Percentiles rank a stretch among this genome's conserved stretches.
Evolutionary conservation across 2,329 filamentous ascomycete species (phyloP).

Genomic region (Ceratocystiopsis sp.): DNA sequence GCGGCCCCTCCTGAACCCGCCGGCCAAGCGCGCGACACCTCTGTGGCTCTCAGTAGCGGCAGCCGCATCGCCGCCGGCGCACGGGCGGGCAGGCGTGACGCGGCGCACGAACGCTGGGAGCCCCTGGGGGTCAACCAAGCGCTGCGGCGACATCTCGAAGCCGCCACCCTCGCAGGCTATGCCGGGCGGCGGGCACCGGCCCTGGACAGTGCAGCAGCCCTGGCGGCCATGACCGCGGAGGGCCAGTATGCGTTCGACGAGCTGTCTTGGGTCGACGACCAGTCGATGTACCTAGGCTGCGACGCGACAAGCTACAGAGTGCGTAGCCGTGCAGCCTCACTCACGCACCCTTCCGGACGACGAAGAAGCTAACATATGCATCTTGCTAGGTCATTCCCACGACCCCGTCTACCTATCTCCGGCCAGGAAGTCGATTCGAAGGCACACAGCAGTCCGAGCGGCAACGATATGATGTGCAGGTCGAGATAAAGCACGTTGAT

Average conservation of each 20-base stretch:
- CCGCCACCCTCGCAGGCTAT: constrained; percentile 1
- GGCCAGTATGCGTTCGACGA: constrained; percentile 15
- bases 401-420: constrained; percentile 71
- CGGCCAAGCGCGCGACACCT: too few species aligned
- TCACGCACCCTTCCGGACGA: too few species aligned
- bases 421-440: constrained; percentile 71
- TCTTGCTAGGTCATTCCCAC: constrained; percentile 49
- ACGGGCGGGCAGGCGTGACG: too few species aligned
- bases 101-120: constrained; percentile 7
- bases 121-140: constrained; percentile 2
- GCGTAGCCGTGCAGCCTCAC: constrained; percentile 13
- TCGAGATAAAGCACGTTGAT: constrained; percentile 93
- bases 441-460: constrained; percentile 88
- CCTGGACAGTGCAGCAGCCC: neutral
- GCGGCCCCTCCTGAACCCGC: neutral
- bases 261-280: constrained; percentile 15
- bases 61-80: too few species aligned
- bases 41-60: too few species aligned
- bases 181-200: neutral
- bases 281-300: constrained; percentile 28
- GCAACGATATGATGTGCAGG: constrained; percentile 87
- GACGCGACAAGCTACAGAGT: constrained; percentile 39
- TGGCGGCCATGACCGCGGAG: constrained; percentile 15
- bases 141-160: constrained; percentile 7
- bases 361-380: neutral